These are phyloP conservation scores for Ustilago xerochloae DNA, from an alignment of 1,284 basidiomycete genomes.

Conservation along the genomic window DNA sequence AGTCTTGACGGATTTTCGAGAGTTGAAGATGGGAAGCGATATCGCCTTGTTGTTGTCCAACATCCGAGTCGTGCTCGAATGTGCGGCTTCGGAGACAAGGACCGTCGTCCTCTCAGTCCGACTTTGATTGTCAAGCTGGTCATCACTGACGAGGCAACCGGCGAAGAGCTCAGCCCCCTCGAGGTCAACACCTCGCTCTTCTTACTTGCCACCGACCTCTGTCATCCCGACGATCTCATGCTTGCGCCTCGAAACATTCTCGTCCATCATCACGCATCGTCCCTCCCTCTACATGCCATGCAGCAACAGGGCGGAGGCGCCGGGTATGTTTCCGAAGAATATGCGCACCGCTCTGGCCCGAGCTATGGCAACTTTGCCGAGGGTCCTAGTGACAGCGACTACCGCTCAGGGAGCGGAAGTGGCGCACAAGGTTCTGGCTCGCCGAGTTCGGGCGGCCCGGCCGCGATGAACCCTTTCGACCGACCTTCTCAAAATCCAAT, in stretches of 20 bases:
- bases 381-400: slow-evolving; percentile 8
- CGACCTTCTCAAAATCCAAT: slow-evolving; percentile 5
- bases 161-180: slow-evolving; percentile 50
- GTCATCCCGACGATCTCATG: slow-evolving; percentile 58
- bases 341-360: slow-evolving; percentile 14
- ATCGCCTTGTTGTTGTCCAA: slow-evolving; percentile 57
- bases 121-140: slow-evolving; percentile 60
- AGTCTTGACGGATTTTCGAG: slow-evolving; percentile 36
- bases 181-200: slow-evolving; percentile 63
- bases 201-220: slow-evolving; percentile 59
- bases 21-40: slow-evolving; percentile 44
- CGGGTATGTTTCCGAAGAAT: slow-evolving; percentile 16
- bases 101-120: slow-evolving; percentile 61
- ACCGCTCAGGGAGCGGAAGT: slow-evolving; percentile 21
- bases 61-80: slow-evolving; percentile 59
- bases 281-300: slow-evolving; percentile 33
- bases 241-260: slow-evolving; percentile 55
- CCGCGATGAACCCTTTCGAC: slow-evolving; percentile 14
- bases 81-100: slow-evolving; percentile 65
- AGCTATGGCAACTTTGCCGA: slow-evolving; percentile 25
- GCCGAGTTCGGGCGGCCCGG: not conserved
- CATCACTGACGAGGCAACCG: slow-evolving; percentile 55
- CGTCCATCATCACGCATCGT: slow-evolving; percentile 54
- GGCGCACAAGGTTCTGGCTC: slow-evolving; percentile 9
- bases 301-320: slow-evolving; percentile 20